phyloP scores from a whole-genome alignment of 106 monocot genomes.

The Triglochin maritima region DNA sequence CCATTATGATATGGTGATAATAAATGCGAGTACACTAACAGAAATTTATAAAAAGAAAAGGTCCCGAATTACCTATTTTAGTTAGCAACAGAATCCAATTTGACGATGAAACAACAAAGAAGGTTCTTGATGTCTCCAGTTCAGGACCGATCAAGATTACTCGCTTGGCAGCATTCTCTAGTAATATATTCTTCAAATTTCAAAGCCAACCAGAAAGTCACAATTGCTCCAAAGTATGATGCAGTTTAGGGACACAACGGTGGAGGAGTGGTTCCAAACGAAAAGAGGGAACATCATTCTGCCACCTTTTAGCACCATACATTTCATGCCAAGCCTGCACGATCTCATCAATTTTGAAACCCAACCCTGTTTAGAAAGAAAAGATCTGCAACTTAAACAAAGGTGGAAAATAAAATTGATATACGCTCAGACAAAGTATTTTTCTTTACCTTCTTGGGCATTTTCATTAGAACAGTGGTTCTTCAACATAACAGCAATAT shows the following conservation, averaged over 20 bases:
- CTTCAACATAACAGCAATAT: slow-evolving; percentile 84
- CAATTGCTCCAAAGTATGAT: slow-evolving; percentile 55
- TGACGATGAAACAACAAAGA: background rate
- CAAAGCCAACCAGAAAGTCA: slow-evolving; percentile 1
- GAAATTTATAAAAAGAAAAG: background rate
- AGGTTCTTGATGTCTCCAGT: background rate
- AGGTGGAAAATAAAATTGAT: background rate
- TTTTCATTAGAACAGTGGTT: slow-evolving; percentile 80
- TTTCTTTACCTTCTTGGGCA: slow-evolving; percentile 56
- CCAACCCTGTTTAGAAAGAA: slow-evolving; percentile 34
- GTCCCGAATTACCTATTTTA: background rate
- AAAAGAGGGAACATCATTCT: slow-evolving; percentile 45
- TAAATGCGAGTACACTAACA: background rate
- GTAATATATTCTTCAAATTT: background rate
- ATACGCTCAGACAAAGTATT: background rate
- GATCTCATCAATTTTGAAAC: slow-evolving; percentile 88
- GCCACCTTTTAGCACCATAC: slow-evolving; percentile 90
- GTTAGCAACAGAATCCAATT: background rate
- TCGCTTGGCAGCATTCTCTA: background rate
- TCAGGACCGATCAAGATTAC: background rate
- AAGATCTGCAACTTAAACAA: background rate
- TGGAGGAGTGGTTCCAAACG: slow-evolving; percentile 72
- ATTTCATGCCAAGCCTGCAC: slow-evolving; percentile 97
- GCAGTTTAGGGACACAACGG: slow-evolving; percentile 51
- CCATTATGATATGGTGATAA: too few species aligned